Base-by-base conservation (phyloP, 2,329 filamentous ascomycete species). In the Penicillium digitatum region DNA sequence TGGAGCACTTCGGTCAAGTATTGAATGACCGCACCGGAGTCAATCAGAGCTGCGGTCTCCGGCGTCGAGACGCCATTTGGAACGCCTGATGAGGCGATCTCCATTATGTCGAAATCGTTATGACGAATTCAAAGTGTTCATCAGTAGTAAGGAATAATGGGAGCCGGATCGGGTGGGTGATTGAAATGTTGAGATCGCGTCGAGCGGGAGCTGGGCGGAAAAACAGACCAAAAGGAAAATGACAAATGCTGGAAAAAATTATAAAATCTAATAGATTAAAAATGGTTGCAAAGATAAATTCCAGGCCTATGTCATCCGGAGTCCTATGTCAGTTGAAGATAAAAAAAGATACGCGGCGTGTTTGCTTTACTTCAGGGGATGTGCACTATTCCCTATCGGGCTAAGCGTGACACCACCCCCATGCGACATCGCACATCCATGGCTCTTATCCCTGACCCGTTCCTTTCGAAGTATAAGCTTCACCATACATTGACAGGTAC, bases 1-100 rank as follows among this genome's bases (percentile, higher is more conserved):
- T 86, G 82, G 63, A 90, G 83, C 55, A 92, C 82, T 56, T 84
- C 81, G 37, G 81, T 81, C 58, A 93, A 79, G 73, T 93, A 86
- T 56, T 91, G 85, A 61, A 92, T 80, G 48, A 92, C 80, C 63
- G 83, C 77, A 61, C 77, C 79, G n/a, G 88, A 84, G 66, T 91
- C 88, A 69, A 89, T 69, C 49, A 72, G 63, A 46, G 69, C 61
- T 47, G 67, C 58, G 55, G 65, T 63, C 16, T 67, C 63, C 40
- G 70, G 63, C 52, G 65, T 60, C 14, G 71, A 61, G 27, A 69
- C 65, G 49, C 72, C 71, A 62, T 74, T 73, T 37, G 72, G 63
- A 52, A 67, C 65, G 62, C 63, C 71, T 45, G 68, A 57, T 53
- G 70, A 66, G 64, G 68, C 71, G 55, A 74, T 72, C 66, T 74